Evolutionary conservation across 805 yeast genomes (phyloP), one percentile per base, ranked within the genome.

Genomic region (Danielozyma ontarioensis): DNA sequence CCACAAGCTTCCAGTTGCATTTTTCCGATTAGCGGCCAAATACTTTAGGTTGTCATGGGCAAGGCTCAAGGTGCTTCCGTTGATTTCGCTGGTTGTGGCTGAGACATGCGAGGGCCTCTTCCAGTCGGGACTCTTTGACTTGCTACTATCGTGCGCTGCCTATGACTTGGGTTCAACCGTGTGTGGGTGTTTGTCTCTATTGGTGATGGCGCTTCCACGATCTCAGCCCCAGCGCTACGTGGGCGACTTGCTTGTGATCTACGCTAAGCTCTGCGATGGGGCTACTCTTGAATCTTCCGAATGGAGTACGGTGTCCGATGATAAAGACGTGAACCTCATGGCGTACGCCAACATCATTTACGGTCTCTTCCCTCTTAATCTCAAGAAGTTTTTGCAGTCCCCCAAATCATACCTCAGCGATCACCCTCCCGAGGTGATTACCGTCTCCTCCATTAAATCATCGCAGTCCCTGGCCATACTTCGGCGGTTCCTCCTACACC

Each of bases 341-440:
- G 55, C 66, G 28, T 47, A 75, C n/a, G 66, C 65, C 33, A 66
- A 75, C 1, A 52, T 75, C 17, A 46, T 79, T 1, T 80, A 80
- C 41, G 84, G 81, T 0, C 48, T 78, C 10, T 79, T 66, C 38
- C 84, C 85, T 0, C 48, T 64, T 15, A 72, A 72, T 39, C 53
- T 77, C 4, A 44, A 67, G 16, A 42, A 49, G 5, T 78, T 73
- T 44, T 41, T 68, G 13, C 56, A 62, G 14, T 50, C 55, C 27
- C 77, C 83, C 4, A 37, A 49, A 3, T 48, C 49, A 25, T 76
- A 62, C 31, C 32, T 42, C 41, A 58, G 24, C 32, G 42, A 5
- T 25, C 35, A 33, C 39, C 48, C 45, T 1, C 50, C 59, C 1
- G 35, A 31, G 13, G 13, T 44, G 4, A 13, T 55, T 4, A 35